Conservation (phyloP, 202 grass and related monocot species). For the Cymbopogon flexuosus region DNA sequence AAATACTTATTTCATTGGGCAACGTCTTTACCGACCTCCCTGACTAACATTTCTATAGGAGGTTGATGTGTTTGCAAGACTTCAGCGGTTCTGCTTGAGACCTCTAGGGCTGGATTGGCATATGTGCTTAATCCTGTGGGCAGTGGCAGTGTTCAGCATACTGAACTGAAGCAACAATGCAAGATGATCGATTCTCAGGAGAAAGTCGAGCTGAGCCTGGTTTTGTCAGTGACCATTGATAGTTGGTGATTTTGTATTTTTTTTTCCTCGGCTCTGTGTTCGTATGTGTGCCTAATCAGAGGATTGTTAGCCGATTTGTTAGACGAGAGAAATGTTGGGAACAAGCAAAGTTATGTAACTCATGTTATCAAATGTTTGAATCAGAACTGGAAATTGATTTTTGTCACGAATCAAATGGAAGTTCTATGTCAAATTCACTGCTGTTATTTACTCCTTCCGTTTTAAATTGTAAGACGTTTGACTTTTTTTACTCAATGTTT, state of each 20-base stretch:
- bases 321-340: background rate
- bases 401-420: too few relatives aligned
- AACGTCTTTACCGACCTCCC: background rate
- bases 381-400: background rate
- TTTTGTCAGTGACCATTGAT: background rate
- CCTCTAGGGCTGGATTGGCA: background rate
- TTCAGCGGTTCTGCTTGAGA: background rate
- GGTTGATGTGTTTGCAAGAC: background rate
- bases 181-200: background rate
- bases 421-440: background rate
- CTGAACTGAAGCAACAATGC: background rate
- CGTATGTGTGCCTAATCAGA: background rate
- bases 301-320: conserved; percentile 9
- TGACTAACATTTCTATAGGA: background rate
- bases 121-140: background rate
- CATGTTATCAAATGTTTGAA: background rate
- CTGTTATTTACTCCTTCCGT: too few relatives aligned
- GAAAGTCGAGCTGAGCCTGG: background rate
- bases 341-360: background rate
- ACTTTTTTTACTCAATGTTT: too few relatives aligned
- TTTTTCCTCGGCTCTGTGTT: background rate
- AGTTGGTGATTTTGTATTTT: background rate
- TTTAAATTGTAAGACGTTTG: too few relatives aligned
- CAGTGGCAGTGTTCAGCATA: background rate
- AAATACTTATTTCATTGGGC: background rate